Percentiles rank a stretch among this genome's conserved stretches.
These are phyloP conservation scores for Debaryomyces robertsiae DNA, from an alignment of 1,139 yeast genomes.

Conservation along the genomic window DNA sequence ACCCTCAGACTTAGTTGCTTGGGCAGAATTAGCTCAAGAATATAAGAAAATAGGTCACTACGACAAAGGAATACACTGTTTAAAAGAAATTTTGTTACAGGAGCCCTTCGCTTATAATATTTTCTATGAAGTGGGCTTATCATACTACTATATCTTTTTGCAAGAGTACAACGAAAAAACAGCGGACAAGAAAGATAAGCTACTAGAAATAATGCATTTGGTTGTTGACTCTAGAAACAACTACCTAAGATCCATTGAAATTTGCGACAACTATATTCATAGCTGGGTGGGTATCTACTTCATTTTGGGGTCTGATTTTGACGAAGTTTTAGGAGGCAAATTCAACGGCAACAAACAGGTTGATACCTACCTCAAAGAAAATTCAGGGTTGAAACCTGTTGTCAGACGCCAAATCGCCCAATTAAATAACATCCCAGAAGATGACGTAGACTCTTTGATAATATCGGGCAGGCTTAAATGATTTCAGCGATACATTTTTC, in stretches of 20 bases:
- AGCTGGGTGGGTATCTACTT: slow-evolving; percentile 77
- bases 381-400: slow-evolving; percentile 23
- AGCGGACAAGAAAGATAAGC: slow-evolving; percentile 27
- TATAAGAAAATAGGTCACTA: slow-evolving; percentile 65
- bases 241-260: slow-evolving; percentile 71
- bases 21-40: slow-evolving; percentile 73
- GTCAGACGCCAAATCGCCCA: slow-evolving; percentile 24
- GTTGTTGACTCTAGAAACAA: slow-evolving; percentile 50
- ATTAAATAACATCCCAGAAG: slow-evolving; percentile 16
- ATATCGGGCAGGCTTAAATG: no score
- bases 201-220: slow-evolving; percentile 25
- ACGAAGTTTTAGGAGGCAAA: slow-evolving; percentile 23
- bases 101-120: slow-evolving; percentile 75
- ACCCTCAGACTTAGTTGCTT: slow-evolving; percentile 75
- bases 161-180: slow-evolving; percentile 21
- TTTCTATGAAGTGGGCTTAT: slow-evolving; percentile 60
- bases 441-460: no score
- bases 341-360: slow-evolving; percentile 23
- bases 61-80: slow-evolving; percentile 65
- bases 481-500: no score
- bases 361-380: slow-evolving; percentile 24
- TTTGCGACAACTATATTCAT: slow-evolving; percentile 66
- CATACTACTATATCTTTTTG: slow-evolving; percentile 26
- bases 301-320: slow-evolving; percentile 28
- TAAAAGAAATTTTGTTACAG: slow-evolving; percentile 67